Base-by-base conservation (phyloP, 2,329 filamentous ascomycete genomes). In the Orbilia oligospora region DNA sequence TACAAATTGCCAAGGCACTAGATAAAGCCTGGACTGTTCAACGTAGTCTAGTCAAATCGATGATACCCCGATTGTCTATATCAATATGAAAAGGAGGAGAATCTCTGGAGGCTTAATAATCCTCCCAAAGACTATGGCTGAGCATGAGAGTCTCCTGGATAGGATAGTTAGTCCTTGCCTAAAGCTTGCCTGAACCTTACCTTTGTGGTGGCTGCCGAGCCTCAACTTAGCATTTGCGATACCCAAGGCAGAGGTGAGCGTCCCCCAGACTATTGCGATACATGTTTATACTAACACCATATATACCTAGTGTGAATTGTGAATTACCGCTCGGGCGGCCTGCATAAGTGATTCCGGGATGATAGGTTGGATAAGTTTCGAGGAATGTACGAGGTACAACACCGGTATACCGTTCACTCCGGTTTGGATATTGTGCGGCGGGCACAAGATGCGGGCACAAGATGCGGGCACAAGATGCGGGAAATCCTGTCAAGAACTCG, bases 11-110 rank as follows among this genome's bases (percentile, higher is more conserved):
- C 64, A 69, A 75, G 64, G 24, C 64, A 30, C 71, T 75, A 75
- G 46, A 14, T 55, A n/a, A 30, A 36, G 64, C 64, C 71, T 75
- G 55, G 71, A 75, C 71, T 55, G n/a, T 64, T 36, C 22, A 75
- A 44, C 49, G 53, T 46, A 5, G 36, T 55, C 48, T n/a, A n/a
- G n/a, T n/a, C n/a, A n/a, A 9, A 66, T 16, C 24, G 36, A 24
- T n/a, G 12, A 8, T 46, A 8, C 33, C n/a, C 30, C 6, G 1
- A 27, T 48, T 24, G 38, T 20, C 61, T 20, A n/a, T n/a, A n/a
- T n/a, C n/a, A n/a, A n/a, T n/a, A n/a, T n/a, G n/a, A 36, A 24
- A 14, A 14, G 16, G 1, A 22, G 12, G 18, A 27, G 22, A 16
- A 6, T 30, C 20, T 38, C 55, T 20, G n/a, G 18, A 36, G 41